Evolutionary conservation across 495 filamentous ascomycete species (phyloP), one percentile per base, ranked within the genome.

Genomic region (Xylaria intraflava): DNA sequence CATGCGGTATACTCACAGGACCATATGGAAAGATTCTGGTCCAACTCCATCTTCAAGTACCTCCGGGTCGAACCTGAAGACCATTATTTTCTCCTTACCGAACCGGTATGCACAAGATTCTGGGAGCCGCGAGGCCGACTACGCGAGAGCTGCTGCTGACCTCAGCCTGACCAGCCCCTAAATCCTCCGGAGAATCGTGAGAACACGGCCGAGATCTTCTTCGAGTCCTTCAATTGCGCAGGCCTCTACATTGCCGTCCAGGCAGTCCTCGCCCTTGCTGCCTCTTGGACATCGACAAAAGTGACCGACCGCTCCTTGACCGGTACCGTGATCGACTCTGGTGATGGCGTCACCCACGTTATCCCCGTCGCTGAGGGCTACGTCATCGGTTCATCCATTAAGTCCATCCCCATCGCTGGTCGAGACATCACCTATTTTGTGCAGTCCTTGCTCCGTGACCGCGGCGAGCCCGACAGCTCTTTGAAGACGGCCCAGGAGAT

Each of bases 1-100:
- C 55, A 20, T 41, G 19, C 19, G n/a, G 27, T 27, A 26, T 38
- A 11, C 26, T 1, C 16, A 16, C 51, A 90, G 86, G 93, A 98
- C 69, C 86, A 94, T 59, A 98, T 98, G 93, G 93, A 98, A 67
- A 83, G 93, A 48, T 98, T 96, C 70, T 98, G 93, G 93, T 96
- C 94, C 43, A 96, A 96, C 73, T 97, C 94, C 23, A 98, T 98
- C 72, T 98, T 98, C 79, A 97, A 97, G 69, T 98, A 98, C 68
- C 82, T 98, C 33, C 83, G 93, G 50, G 93, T 98, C 52, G 93
- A 98, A 70, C 93, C 93, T 23, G 93, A 98, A 74, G 93, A 98
- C 65, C 93, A 98, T 66, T 86, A 95, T 73, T 98, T 98, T 71
- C 83, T 98, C 40, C 85, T 98, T 50, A 98, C 93, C 46, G 93